A percentile compares a stretch with the other conserved stretches of the same genome.
These are phyloP conservation scores for Penicillium antarcticum DNA, from an alignment of 495 filamentous ascomycete genomes.

Conservation along the genomic window DNA sequence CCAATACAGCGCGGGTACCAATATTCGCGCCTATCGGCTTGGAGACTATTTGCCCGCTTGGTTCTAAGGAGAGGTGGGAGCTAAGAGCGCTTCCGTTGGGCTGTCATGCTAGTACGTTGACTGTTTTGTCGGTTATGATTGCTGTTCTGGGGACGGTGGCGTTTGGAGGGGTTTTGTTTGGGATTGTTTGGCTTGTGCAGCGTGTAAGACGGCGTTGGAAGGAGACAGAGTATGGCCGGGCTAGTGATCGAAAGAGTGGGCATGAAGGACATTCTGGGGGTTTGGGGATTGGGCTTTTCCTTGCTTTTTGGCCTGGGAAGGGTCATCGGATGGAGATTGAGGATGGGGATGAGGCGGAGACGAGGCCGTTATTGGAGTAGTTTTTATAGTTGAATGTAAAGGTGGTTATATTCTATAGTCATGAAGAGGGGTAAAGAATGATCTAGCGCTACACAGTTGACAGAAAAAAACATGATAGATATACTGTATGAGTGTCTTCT, in stretches of 20 bases:
- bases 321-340: not conserved
- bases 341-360: conserved; percentile 23
- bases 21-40: conserved; percentile 45
- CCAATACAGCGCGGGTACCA: conserved; percentile 38
- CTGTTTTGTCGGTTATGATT: conserved; percentile 39
- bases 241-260: conserved; percentile 5
- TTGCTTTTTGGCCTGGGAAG: conserved; percentile 2
- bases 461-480: too few species aligned
- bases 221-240: conserved; percentile 9
- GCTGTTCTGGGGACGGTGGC: conserved; percentile 35
- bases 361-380: conserved; percentile 28
- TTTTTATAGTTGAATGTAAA: not conserved
- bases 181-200: conserved; percentile 21
- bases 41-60: conserved; percentile 45
- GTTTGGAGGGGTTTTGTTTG: conserved; percentile 24
- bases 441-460: too few species aligned
- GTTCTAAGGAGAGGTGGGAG: conserved; percentile 50
- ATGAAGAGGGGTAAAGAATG: not conserved
- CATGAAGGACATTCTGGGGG: conserved; percentile 6
- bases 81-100: conserved; percentile 46
- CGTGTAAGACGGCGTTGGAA: conserved; percentile 24
- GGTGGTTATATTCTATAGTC: not conserved
- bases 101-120: conserved; percentile 49
- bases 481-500: too few species aligned
- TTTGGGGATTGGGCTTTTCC: conserved; percentile 4